Evolutionary conservation across 2,329 filamentous ascomycete genomes (phyloP).

Genomic region (Phialophora macrospora): DNA sequence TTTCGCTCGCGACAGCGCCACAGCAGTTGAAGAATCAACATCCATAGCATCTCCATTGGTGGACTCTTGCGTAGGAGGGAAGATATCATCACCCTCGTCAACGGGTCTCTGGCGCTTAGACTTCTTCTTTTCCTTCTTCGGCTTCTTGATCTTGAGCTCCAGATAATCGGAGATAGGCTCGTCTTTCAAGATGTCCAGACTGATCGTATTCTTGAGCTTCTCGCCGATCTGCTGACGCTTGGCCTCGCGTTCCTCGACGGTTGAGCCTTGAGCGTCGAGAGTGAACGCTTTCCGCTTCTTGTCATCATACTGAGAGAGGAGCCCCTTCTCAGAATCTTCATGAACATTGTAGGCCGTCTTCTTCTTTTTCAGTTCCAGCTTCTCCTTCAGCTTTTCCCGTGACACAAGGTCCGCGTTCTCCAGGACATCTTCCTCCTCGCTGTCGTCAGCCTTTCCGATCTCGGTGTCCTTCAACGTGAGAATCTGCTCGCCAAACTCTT

Average conservation of each 20-base stretch:
- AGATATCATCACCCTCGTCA: slow-evolving; percentile 64
- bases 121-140: slow-evolving; percentile 84
- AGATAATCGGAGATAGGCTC: slow-evolving; percentile 82
- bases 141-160: slow-evolving; percentile 92
- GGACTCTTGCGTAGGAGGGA: slow-evolving; percentile 45
- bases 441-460: slow-evolving; percentile 66
- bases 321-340: slow-evolving; percentile 68
- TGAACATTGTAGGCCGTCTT: slow-evolving; percentile 83
- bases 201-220: slow-evolving; percentile 72
- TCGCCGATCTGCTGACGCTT: slow-evolving; percentile 60
- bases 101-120: slow-evolving; percentile 70
- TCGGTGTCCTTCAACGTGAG: slow-evolving; percentile 92
- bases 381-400: slow-evolving; percentile 60
- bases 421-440: slow-evolving; percentile 88
- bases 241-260: slow-evolving; percentile 65
- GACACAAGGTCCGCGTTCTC: slow-evolving; percentile 52
- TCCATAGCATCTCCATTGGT: slow-evolving; percentile 69
- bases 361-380: slow-evolving; percentile 88
- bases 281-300: slow-evolving; percentile 90
- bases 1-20: slow-evolving; percentile 59
- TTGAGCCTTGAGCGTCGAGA: slow-evolving; percentile 76
- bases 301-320: slow-evolving; percentile 92
- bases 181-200: slow-evolving; percentile 72
- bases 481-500: slow-evolving; percentile 70
- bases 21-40: slow-evolving; percentile 59